phyloP scores from a whole-genome alignment of 2,329 filamentous ascomycete genomes.

The Diplocarpon rosae region DNA sequence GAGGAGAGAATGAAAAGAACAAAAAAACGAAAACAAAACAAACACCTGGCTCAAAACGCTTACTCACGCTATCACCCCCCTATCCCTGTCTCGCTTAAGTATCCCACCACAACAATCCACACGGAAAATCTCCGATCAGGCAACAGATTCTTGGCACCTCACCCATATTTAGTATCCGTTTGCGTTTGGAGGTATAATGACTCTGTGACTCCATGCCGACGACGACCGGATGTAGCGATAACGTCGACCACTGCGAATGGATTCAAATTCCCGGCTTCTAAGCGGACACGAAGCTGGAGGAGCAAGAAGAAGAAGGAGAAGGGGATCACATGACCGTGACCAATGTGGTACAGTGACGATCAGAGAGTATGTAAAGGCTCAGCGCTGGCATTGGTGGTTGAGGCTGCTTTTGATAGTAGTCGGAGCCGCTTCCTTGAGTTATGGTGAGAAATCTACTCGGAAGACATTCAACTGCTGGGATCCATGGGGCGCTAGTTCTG shows the following conservation, averaged over 20 bases:
- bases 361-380: neutral
- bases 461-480: neutral
- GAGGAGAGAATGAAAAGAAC: too few relatives aligned
- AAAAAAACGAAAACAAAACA: too few relatives aligned
- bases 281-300: neutral
- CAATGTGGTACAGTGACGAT: neutral
- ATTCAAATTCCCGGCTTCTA: neutral
- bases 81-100: constrained; percentile 2
- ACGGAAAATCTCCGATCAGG: neutral
- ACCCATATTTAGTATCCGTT: too few relatives aligned
- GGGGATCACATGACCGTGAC: neutral
- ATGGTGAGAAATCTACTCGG: neutral
- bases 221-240: neutral
- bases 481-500: neutral
- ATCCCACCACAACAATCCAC: neutral
- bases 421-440: neutral
- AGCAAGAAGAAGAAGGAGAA: neutral
- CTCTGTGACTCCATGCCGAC: too few relatives aligned
- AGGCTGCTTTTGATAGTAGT: neutral
- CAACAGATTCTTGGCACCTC: too few relatives aligned
- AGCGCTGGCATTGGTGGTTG: neutral
- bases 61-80: too few relatives aligned
- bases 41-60: too few relatives aligned
- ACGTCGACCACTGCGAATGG: neutral
- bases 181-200: too few relatives aligned